Evolutionary conservation across 805 yeast species (phyloP), one percentile per base, ranked within the genome.

Genomic region (Yarrowia phangngaensis): DNA sequence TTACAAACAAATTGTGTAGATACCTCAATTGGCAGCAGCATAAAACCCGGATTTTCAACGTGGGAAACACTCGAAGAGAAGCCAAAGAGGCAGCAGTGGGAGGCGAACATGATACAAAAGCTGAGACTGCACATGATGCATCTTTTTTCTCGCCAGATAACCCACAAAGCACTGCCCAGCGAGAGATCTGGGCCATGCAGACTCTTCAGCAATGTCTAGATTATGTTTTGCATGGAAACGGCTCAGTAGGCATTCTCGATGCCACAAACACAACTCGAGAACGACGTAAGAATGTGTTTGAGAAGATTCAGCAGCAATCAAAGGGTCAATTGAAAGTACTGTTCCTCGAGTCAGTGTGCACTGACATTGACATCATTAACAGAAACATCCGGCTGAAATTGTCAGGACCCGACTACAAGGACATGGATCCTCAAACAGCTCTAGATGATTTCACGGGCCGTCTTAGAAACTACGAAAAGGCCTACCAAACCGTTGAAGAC

Each of bases 141-240:
- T 81, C 75, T 51, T 90, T 90, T 61, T 90, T 90, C 67, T 75
- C 81, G 24, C 97, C 97, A 0, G 79, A 77, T 48, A 87, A 92
- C 63, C 65, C 70, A 30, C 69, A 75, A 11, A 78, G 82, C 13
- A 77, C 77, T 3, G 70, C 72, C 23, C 68, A 87, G 34, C 75
- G 97, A 53, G 97, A 90, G 60, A 76, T 83, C 63, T 92, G 97
- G 97, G 98, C 98, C 0, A 80, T 83, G 79, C 60, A 90, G 55
- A 90, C 98, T 0, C 68, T 90, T 51, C 90, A 87, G 53, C 84
- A 82, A 58, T 66, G 90, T 50, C 69, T 90, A 26, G 90, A 89
- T 56, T 89, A 85, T 65, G 74, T 92, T 4, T 63, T 88, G 38
- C 73, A 77, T 11, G 94, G 87, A 0, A 78, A 80, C 23, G 97